Percentiles rank a stretch among this genome's conserved stretches.
These are phyloP conservation scores for Hansfordia pulvinata DNA, from an alignment of 2,329 filamentous ascomycete genomes.

Conservation along the genomic window DNA sequence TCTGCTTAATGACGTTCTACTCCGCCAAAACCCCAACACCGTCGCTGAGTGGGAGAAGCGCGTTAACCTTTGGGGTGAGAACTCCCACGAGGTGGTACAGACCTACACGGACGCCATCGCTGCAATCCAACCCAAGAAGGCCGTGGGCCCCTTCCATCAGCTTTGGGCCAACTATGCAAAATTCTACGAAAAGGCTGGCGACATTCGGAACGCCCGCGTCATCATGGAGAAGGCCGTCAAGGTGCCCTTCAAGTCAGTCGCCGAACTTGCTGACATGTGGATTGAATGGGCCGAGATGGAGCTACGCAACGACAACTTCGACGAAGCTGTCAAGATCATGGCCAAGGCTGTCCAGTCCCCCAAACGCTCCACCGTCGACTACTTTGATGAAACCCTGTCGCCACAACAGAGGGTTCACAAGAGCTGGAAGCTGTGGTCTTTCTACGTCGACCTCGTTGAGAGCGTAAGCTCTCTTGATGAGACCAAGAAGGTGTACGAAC, in stretches of 20 bases:
- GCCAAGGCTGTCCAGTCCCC: slow-evolving; percentile 94
- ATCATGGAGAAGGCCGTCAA: slow-evolving; percentile 98
- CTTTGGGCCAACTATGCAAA: slow-evolving; percentile 96
- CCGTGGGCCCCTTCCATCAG: slow-evolving; percentile 83
- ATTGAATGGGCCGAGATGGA: slow-evolving; percentile 99
- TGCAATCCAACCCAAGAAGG: slow-evolving; percentile 87
- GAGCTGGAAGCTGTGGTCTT: slow-evolving; percentile 99
- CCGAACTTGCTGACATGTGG: slow-evolving; percentile 95
- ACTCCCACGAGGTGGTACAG: slow-evolving; percentile 79
- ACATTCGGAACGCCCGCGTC: slow-evolving; percentile 70
- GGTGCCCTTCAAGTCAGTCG: slow-evolving; percentile 95
- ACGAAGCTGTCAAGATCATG: slow-evolving; percentile 90
- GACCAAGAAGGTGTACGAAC: slow-evolving; percentile 86
- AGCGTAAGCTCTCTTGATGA: slow-evolving; percentile 85
- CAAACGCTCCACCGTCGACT: slow-evolving; percentile 95
- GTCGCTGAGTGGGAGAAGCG: slow-evolving; percentile 96
- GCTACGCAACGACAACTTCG: slow-evolving; percentile 87
- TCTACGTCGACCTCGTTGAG: slow-evolving; percentile 96
- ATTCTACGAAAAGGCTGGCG: slow-evolving; percentile 83
- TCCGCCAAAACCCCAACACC: slow-evolving; percentile 93
- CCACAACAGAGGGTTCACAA: slow-evolving; percentile 97
- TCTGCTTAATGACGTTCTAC: slow-evolving; percentile 85
- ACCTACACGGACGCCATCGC: slow-evolving; percentile 93
- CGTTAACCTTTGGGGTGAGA: slow-evolving; percentile 89
- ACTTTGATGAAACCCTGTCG: slow-evolving; percentile 88